Base-by-base conservation (phyloP, 2,329 filamentous ascomycete genomes). In the Aureobasidium zeae region DNA sequence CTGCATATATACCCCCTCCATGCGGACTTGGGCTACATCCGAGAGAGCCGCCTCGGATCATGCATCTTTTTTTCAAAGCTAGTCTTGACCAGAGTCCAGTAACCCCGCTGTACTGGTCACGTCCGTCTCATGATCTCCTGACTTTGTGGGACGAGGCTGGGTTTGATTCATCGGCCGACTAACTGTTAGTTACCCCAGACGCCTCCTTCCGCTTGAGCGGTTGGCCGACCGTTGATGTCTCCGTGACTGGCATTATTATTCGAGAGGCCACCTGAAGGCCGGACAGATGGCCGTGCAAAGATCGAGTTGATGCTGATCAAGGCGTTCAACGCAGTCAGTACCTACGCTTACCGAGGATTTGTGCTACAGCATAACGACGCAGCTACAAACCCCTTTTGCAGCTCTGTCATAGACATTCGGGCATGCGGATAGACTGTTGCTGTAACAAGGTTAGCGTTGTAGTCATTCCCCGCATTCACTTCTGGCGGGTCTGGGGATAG, bases 1-100 rank as follows among this genome's bases (percentile, higher is more conserved):
- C 37, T 41, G 37, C 39, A 43, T 43, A 43, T 43, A 43, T 43
- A 43, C 39, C 39, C 26, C n/a, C 20, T 20, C 15, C 30, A 34
- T 21, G 22, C 30, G 22, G 39, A 16, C 20, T 17, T 28, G 30
- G 28, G 21, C 25, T n/a, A 28, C 16, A 15, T 43, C 39, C 39
- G 30, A 43, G 12, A 16, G 16, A 29, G 21, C 39, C 39, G 22
- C 34, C 29, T 43, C 22, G 30, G 9, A 43, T 26, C 13, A 5
- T n/a, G n/a, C n/a, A n/a, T n/a, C n/a, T n/a, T n/a, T n/a, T n/a
- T n/a, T n/a, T n/a, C n/a, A n/a, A n/a, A n/a, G n/a, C n/a, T n/a
- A n/a, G n/a, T n/a, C n/a, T n/a, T n/a, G n/a, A n/a, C n/a, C n/a
- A n/a, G n/a, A n/a, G n/a, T n/a, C n/a, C n/a, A n/a, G n/a, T n/a